Conservation (phyloP, 805 yeast species). For the Monosporozyma unispora region DNA sequence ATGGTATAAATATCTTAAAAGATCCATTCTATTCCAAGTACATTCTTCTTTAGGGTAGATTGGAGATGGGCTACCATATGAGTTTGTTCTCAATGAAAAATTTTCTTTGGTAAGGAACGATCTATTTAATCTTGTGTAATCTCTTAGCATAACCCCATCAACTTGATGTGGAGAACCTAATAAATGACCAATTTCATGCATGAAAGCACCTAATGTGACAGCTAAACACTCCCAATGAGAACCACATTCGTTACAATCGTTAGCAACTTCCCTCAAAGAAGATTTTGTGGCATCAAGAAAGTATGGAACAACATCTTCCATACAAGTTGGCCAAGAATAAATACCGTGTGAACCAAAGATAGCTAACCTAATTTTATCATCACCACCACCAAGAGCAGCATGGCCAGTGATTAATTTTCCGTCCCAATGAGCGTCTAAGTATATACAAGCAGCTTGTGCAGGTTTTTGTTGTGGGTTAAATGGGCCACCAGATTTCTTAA, state of each 20-base stretch:
- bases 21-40: constrained; percentile 79
- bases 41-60: constrained; percentile 57
- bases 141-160: constrained; percentile 83
- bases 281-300: constrained; percentile 67
- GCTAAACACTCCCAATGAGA: constrained; percentile 85
- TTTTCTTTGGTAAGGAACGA: constrained; percentile 69
- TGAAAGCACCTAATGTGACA: constrained; percentile 82
- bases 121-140: constrained; percentile 71
- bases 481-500: constrained; percentile 47
- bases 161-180: constrained; percentile 91
- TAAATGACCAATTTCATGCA: constrained; percentile 91
- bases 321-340: constrained; percentile 83
- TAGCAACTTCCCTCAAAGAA: constrained; percentile 67
- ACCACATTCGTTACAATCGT: constrained; percentile 78
- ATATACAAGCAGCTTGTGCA: constrained; percentile 76
- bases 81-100: constrained; percentile 43
- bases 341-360: constrained; percentile 91
- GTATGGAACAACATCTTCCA: constrained; percentile 58
- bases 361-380: constrained; percentile 60
- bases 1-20: constrained; percentile 69
- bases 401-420: constrained; percentile 56
- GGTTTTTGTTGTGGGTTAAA: constrained; percentile 40
- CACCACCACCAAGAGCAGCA: constrained; percentile 92
- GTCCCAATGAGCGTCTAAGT: constrained; percentile 83
- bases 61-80: constrained; percentile 39